Base-by-base conservation (phyloP, 2,329 filamentous ascomycete genomes). In the Hypoxylon sp. region DNA sequence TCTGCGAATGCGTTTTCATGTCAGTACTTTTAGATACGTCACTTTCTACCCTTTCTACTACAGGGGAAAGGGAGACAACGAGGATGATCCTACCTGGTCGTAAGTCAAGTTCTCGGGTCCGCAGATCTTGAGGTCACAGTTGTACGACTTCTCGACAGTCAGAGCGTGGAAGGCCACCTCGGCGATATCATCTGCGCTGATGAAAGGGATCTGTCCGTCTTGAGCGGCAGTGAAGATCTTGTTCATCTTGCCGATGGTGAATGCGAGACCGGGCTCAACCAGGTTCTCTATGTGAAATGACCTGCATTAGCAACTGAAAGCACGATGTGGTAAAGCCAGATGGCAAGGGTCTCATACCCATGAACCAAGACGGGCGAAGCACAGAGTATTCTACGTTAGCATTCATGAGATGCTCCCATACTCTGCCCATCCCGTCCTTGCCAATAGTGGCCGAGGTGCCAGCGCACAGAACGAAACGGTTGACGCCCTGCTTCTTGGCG, bases 281-380 rank as follows among this genome's bases (percentile, higher is more conserved):
- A 67, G 43, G 33, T 67, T 67, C 23, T 67, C 64, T 67, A 46
- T 7, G 21, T 9, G 7, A 38, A 31, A n/a, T n/a, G 17, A n/a
- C 15, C 35, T 27, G 43, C 55, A 41, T 58, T 29, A 59, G 53
- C 48, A 10, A 37, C 35, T 46, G 20, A 37, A 26, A 51, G 46
- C 35, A 29, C 27, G 5, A 56, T 23, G 1, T 26, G 27, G 31
- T 35, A 15, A 40, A n/a, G n/a, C 21, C 7, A 21, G 4, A 8
- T 11, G 13, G 27, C 6, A 29, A 11, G 20, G 20, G 11, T 6
- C 17, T 47, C 53, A 1, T 51, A 64, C 62, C 62, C 62, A 64
- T 64, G 35, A 67, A 67, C 63, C 65, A 67, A 45, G 60, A 62
- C 4, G 63, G 65, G n/a, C 65, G 58, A 40, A 66, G 58, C 31